Base-by-base conservation (phyloP, 1,284 basidiomycete genomes). In the Agroathelia rolfsii region DNA sequence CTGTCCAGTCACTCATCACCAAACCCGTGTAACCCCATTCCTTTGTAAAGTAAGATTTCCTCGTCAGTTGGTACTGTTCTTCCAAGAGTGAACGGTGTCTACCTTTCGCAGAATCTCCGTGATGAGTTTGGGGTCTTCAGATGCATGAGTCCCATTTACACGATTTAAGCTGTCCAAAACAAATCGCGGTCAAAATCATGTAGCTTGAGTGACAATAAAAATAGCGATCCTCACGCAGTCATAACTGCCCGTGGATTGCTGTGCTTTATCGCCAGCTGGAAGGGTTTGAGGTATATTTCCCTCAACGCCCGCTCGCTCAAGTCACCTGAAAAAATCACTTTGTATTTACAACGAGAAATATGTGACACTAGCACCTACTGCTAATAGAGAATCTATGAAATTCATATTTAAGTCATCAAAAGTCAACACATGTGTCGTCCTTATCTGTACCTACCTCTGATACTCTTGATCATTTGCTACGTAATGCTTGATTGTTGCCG, bases 241-340 rank as follows among this genome's bases (percentile, higher is more conserved):
- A 66, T 66, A 15, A 63, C 39, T 3, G 62, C 60, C 55, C 61
- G 61, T 5, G 71, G 71, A 14, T 62, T 48, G 5, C 60, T 42
- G 30, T 61, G 40, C 39, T 59, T 60, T 35, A 66, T 53, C 3
- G 61, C 62, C 20, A 64, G 54, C 49, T 62, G 60, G 47, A 64
- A 66, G 6, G 52, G 65, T 43, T 55, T 63, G 34, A 74, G 56
- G 51, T 75, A 76, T 41, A 76, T 65, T 49, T 76, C 72, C 16
- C 67, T 63, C 17, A 76, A 49, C 2, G 72, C 66, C 16, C 71
- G 61, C 42, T 69, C 66, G 44, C 64, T 63, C 30, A 76, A 55
- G 25, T 66, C 63, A 29, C 61, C 60, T 62, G 47, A 35, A 14
- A 30, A 24, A 24, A 24, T 24, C 22, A 24, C n/a, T 24, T 8